Conservation (phyloP, 257 asterid species). For the Osmanthus fragrans region DNA sequence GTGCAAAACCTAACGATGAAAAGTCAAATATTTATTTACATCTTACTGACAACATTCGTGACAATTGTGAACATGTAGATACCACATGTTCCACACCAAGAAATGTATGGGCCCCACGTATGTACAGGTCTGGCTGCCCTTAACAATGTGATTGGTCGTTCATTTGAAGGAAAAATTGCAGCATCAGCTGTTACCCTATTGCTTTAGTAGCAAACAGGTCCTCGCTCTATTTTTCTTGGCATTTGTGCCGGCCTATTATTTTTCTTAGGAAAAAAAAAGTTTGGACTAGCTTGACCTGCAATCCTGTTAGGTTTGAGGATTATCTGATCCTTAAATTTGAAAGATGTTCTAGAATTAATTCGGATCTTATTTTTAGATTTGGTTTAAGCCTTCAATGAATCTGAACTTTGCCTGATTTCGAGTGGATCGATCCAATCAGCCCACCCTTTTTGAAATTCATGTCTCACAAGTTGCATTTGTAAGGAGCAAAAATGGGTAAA, state of each 20-base stretch:
- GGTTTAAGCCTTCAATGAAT: too few relatives aligned
- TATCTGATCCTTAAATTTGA: too few relatives aligned
- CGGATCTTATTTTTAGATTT: too few relatives aligned
- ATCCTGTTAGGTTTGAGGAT: too few relatives aligned
- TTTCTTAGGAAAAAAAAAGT: too few relatives aligned
- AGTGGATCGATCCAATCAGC: too few relatives aligned
- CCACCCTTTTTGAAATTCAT: too few relatives aligned
- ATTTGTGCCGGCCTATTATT: background rate
- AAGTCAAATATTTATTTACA: background rate
- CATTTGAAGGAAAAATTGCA: background rate
- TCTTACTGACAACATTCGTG: background rate
- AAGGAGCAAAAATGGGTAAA: too few relatives aligned
- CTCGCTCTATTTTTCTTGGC: background rate
- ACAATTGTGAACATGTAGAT: background rate
- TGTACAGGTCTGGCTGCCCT: background rate
- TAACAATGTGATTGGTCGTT: background rate
- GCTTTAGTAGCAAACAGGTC: background rate
- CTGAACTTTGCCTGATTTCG: too few relatives aligned
- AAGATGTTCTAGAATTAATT: too few relatives aligned
- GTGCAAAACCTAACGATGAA: background rate
- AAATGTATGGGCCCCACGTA: background rate
- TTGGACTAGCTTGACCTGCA: too few relatives aligned
- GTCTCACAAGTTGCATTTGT: too few relatives aligned
- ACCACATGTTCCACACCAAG: slow-evolving; percentile 26
- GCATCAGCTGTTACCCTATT: background rate